Percentiles rank a stretch among this genome's conserved stretches.
Evolutionary conservation across 768 basidiomycete genomes (phyloP).

Genomic region (Psilocybe cubensis): DNA sequence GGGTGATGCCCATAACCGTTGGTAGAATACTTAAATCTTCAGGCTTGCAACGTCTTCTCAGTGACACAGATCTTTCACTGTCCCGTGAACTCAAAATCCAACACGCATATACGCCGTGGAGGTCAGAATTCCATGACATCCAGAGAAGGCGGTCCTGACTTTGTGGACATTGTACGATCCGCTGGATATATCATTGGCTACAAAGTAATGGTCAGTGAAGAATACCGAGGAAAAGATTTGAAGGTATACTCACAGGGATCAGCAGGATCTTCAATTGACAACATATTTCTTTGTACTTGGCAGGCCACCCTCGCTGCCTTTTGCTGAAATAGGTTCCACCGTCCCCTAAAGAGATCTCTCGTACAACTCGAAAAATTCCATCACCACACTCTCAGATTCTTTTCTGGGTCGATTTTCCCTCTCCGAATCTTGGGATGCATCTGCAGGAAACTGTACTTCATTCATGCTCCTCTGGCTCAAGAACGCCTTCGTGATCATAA

Average conservation of each 20-base stretch:
- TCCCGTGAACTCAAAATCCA: slow-evolving; percentile 60
- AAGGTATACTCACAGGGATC: slow-evolving; percentile 85
- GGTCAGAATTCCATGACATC: slow-evolving; percentile 78
- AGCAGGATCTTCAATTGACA: slow-evolving; percentile 94
- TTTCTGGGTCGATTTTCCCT: slow-evolving; percentile 84
- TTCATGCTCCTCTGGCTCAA: slow-evolving; percentile 91
- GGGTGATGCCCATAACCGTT: slow-evolving; percentile 80
- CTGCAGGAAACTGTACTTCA: slow-evolving; percentile 96
- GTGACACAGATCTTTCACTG: slow-evolving; percentile 48
- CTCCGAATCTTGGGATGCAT: slow-evolving; percentile 94
- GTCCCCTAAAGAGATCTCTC: slow-evolving; percentile 83
- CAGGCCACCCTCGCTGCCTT: slow-evolving; percentile 78
- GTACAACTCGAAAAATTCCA: slow-evolving; percentile 98
- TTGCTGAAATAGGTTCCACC: slow-evolving; percentile 93
- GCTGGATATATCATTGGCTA: slow-evolving; percentile 92
- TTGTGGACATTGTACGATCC: slow-evolving; percentile 85
- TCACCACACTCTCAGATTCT: slow-evolving; percentile 88
- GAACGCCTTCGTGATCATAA: slow-evolving; percentile 91
- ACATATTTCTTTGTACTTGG: slow-evolving; percentile 55
- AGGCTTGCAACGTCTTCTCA: slow-evolving; percentile 46
- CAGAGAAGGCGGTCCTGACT: slow-evolving; percentile 83
- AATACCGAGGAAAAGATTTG: not conserved
- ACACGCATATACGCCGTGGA: slow-evolving; percentile 70
- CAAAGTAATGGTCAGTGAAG: slow-evolving; percentile 2
- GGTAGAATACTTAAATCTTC: slow-evolving; percentile 81